Evolutionary conservation across 1,284 basidiomycete species (phyloP), one percentile per base, ranked within the genome.

Genomic region (Meripilus lineatus): DNA sequence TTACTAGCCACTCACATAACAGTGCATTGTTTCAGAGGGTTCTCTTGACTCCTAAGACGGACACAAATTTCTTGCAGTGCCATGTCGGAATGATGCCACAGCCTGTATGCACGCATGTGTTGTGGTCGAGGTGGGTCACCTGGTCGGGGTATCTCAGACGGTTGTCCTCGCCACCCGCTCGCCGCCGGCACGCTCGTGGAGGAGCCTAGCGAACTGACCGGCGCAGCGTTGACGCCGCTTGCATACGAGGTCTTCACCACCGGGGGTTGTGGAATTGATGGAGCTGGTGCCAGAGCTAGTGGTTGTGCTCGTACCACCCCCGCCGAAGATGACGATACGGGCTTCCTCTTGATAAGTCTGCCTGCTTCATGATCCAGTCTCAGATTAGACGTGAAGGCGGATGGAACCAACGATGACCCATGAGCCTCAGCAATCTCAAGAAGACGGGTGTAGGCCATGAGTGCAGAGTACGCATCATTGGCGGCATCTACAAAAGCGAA

Each of bases 381-480:
- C 18, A 71, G 50, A 23, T 62, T 57, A 17, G 56, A 50, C 0
- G 70, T 64, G 38, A 59, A 69, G 14, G 41, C 47, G 1, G 51
- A 44, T 1, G 60, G 45, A 3, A 53, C 46, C n/a, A 76, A 50
- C n/a, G 45, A 44, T 15, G 55, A 50, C 20, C 51, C 54, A 4
- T 55, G 47, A 6, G 55, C 46, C 7, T 49, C 46, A 0, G 75
- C 72, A 2, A 75, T 61, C 2, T 57, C 57, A 7, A 67, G 45
- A 14, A 82, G 52, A 32, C 53, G 58, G 11, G 67, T 61, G 51
- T 76, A 75, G 15, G 79, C 70, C 55, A 71, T 65, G 15, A 81
- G 51, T 1, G 69, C 69, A 40, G 70, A 73, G 52, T 82, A 72
- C 36, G 70, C 77, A 50, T 82, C 79, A 49, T 81, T 81, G 0